These are phyloP conservation scores for Corymbia calophylla DNA, from an alignment of 441 rosid genomes.

Conservation along the genomic window DNA sequence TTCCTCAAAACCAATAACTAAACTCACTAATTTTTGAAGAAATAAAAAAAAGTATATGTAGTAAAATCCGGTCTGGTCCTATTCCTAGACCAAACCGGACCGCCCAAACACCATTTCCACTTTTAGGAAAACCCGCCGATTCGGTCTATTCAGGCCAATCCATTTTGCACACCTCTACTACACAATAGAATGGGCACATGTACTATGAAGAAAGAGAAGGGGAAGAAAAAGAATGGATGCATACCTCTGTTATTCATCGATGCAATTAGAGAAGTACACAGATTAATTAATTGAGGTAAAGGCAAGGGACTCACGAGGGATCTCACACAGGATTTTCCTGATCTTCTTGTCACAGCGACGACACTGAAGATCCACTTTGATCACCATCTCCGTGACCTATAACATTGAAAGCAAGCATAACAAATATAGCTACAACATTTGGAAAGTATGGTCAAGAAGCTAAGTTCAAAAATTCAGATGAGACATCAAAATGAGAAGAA, in stretches of 20 bases:
- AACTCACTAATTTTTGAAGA: neutral
- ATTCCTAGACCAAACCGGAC: too few relatives aligned
- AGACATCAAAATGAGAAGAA: neutral
- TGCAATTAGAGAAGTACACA: neutral
- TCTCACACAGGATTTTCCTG: neutral
- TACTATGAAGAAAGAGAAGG: neutral
- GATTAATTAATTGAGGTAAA: neutral
- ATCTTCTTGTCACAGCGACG: neutral
- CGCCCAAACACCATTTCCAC: fast-evolving
- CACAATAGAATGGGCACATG: too few relatives aligned
- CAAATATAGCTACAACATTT: neutral
- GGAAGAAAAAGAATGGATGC: neutral
- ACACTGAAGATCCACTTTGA: neutral
- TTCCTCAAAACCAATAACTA: too few relatives aligned
- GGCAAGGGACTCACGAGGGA: neutral
- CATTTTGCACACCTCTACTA: too few relatives aligned
- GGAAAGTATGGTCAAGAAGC: neutral
- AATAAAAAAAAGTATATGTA: too few relatives aligned
- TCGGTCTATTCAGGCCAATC: neutral
- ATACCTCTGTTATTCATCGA: neutral
- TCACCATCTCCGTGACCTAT: neutral
- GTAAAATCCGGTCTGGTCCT: too few relatives aligned
- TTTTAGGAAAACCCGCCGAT: neutral
- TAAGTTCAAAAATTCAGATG: neutral
- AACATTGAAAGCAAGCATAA: neutral